Evolutionary conservation across 2,329 filamentous ascomycete species (phyloP).

Genomic region (Colletotrichum viniferum): DNA sequence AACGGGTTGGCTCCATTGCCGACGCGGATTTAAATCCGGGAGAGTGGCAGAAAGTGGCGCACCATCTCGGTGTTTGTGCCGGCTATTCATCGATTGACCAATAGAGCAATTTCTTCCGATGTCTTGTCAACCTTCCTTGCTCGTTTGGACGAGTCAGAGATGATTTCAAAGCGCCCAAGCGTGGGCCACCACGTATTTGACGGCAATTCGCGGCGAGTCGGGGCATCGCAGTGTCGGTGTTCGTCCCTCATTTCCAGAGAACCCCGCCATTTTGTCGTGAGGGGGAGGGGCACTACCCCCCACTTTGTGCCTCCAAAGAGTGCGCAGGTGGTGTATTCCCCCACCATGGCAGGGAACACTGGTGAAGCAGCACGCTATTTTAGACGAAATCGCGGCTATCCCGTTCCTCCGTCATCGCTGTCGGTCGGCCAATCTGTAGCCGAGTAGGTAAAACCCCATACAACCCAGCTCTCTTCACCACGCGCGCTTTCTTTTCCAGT

Average conservation of each 20-base stretch:
- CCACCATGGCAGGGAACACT: not conserved
- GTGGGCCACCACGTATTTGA: not conserved
- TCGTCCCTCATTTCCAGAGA: not conserved
- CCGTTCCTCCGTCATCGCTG: not conserved
- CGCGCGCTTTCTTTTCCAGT: not conserved
- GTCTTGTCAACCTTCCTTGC: not conserved
- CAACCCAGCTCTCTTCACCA: not conserved
- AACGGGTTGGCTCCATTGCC: not conserved
- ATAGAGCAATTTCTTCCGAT: not conserved
- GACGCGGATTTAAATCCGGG: not conserved
- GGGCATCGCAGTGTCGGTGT: not conserved
- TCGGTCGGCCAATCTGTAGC: not conserved
- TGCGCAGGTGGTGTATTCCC: not conserved
- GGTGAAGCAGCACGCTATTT: not conserved
- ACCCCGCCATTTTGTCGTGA: not conserved
- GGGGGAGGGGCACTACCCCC: not conserved
- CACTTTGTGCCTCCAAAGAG: not conserved
- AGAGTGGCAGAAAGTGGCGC: not conserved
- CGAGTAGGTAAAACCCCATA: not conserved
- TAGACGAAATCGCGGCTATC: not conserved
- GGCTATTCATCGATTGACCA: not conserved
- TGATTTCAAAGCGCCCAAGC: not conserved
- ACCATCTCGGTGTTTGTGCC: not conserved
- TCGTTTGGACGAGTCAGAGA: constrained; percentile 4
- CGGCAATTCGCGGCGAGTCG: not conserved